phyloP scores from a whole-genome alignment of 2,329 filamentous ascomycete species.

The Tolypocladium nubicola region DNA sequence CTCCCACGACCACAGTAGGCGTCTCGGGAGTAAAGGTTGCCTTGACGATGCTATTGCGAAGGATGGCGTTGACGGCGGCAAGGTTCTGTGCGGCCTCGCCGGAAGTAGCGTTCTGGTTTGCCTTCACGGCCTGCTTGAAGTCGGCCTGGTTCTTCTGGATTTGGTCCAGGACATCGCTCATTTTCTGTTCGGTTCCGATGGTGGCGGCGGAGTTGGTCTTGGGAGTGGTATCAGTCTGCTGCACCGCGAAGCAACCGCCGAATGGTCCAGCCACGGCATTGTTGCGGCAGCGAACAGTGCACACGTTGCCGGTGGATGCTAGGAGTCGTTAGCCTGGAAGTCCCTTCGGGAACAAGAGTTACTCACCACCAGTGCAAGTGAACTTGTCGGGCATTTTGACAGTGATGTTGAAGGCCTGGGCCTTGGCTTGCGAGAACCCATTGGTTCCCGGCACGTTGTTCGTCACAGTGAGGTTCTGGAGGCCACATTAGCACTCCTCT shows the following conservation, averaged over 20 bases:
- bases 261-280: constrained; percentile 46
- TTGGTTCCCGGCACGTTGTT: constrained; percentile 50
- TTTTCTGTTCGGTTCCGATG: constrained; percentile 34
- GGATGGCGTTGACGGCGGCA: constrained; percentile 28
- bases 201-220: constrained; percentile 31
- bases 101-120: constrained; percentile 30
- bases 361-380: constrained; percentile 38
- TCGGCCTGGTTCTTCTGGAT: constrained; percentile 40
- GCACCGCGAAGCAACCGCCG: constrained; percentile 46
- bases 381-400: constrained; percentile 40
- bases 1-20: constrained; percentile 9
- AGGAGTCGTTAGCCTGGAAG: not conserved
- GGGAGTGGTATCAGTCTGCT: constrained; percentile 36
- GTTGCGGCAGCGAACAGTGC: constrained; percentile 50
- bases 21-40: constrained; percentile 22
- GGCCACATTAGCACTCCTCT: not conserved
- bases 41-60: constrained; percentile 17
- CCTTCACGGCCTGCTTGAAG: constrained; percentile 27
- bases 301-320: constrained; percentile 46
- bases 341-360: not conserved
- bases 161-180: constrained; percentile 35
- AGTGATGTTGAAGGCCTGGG: constrained; percentile 44
- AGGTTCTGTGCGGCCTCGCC: constrained; percentile 14
- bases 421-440: constrained; percentile 45
- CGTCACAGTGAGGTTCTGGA: constrained; percentile 33